Conservation (phyloP, 139 green algal species). For the Chlorella sp. region DNA sequence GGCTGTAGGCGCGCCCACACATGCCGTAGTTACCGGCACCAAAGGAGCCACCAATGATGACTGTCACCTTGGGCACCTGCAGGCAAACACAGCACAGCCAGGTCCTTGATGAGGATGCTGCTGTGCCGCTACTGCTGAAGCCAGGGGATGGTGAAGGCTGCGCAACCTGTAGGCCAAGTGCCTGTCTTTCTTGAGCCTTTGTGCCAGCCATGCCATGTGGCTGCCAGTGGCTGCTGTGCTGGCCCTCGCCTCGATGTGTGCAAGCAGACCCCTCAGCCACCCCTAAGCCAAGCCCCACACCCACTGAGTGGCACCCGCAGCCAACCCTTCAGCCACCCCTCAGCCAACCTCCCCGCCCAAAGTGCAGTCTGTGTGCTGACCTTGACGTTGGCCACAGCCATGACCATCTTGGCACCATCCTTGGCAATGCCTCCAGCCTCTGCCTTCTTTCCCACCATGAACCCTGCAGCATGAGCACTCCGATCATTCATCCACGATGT, state of each 20-base stretch:
- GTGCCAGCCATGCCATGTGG: neutral
- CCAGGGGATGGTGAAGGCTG: too few species aligned
- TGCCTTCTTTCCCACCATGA: conserved; percentile 81
- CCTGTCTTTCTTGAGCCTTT: too few species aligned
- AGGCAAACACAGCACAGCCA: too few species aligned
- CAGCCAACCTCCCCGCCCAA: neutral
- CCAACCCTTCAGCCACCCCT: neutral
- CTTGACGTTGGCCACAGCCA: conserved; percentile 74
- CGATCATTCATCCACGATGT: neutral
- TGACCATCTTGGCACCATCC: conserved; percentile 94
- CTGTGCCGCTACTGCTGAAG: too few species aligned
- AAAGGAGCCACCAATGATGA: conserved; percentile 83
- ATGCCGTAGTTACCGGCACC: conserved; percentile 97
- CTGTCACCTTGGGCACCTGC: conserved; percentile 88
- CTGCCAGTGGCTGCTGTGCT: neutral
- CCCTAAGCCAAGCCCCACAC: neutral
- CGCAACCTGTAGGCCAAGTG: too few species aligned
- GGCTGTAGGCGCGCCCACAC: conserved; percentile 89
- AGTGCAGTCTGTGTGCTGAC: conserved; percentile 18
- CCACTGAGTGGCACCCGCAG: too few species aligned
- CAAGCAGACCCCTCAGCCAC: neutral
- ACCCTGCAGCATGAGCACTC: conserved; percentile 31
- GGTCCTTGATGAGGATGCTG: too few species aligned
- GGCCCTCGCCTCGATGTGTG: too few species aligned
- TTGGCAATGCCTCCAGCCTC: conserved; percentile 94